Conservation (phyloP, 1,139 yeast genomes). For the Candida tunisiensis region DNA sequence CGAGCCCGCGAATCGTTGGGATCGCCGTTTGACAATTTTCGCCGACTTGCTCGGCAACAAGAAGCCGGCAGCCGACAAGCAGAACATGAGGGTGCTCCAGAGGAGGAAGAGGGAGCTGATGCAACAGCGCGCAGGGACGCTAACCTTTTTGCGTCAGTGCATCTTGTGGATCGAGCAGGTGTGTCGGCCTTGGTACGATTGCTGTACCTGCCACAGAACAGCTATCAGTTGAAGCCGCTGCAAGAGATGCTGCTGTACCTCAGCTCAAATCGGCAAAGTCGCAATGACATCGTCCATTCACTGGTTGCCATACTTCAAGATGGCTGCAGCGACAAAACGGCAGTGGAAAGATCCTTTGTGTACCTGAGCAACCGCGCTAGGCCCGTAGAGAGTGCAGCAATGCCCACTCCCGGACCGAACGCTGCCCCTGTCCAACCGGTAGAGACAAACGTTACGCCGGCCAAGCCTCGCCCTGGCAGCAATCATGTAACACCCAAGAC, state of each 20-base stretch:
- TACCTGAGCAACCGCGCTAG: too few relatives aligned
- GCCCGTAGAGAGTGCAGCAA: too few relatives aligned
- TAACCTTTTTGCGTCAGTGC: conserved; percentile 18
- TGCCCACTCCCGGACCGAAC: too few relatives aligned
- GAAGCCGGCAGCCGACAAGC: neutral
- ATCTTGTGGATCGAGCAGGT: conserved; percentile 63
- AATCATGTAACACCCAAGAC: conserved; percentile 1
- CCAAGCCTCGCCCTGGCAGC: conserved; percentile 2
- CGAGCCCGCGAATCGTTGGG: conserved; percentile 11
- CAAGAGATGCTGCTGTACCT: conserved; percentile 52
- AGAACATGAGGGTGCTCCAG: conserved; percentile 8
- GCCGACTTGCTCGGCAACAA: neutral
- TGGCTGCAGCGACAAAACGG: conserved; percentile 42
- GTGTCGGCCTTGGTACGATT: conserved; percentile 57
- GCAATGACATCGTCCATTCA: conserved; percentile 61
- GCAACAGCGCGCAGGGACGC: conserved; percentile 3
- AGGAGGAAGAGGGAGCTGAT: conserved; percentile 7
- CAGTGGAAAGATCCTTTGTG: conserved; percentile 50
- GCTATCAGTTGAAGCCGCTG: conserved; percentile 44
- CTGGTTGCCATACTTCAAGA: conserved; percentile 58
- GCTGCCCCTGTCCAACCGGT: neutral
- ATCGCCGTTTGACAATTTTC: neutral
- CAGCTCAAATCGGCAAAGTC: conserved; percentile 62
- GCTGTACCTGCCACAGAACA: conserved; percentile 58
- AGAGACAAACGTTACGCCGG: conserved; percentile 5